These are phyloP conservation scores for Ulota crispa DNA, from an alignment of 225 moss, liverwort and hornwort genomes.

Conservation along the genomic window DNA sequence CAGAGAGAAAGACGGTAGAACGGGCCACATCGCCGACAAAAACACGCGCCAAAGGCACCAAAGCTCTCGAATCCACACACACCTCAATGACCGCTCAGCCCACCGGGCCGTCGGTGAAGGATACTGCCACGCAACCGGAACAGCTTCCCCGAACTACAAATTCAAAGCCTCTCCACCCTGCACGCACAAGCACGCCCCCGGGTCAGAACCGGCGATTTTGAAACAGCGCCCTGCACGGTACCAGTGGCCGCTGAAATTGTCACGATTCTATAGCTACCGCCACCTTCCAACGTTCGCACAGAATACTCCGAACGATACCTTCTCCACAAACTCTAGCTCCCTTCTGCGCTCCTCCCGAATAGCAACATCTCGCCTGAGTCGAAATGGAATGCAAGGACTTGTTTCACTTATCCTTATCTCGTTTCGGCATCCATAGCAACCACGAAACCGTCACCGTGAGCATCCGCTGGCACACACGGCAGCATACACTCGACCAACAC, in stretches of 20 bases:
- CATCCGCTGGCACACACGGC: conserved; percentile 13
- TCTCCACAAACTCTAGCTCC: conserved; percentile 92
- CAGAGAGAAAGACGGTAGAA: not conserved
- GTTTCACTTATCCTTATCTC: conserved; percentile 29
- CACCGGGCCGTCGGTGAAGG: conserved; percentile 53
- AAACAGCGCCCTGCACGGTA: not conserved
- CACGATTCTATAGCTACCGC: not conserved
- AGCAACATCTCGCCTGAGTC: conserved; percentile 75
- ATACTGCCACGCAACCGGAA: conserved; percentile 21
- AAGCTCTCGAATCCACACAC: not conserved
- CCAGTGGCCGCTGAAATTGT: not conserved
- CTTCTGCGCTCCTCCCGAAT: conserved; percentile 85
- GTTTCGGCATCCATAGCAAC: conserved; percentile 12
- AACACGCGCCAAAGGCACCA: too few relatives aligned
- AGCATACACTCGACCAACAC: not conserved
- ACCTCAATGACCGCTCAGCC: conserved; percentile 63
- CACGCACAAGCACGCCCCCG: not conserved
- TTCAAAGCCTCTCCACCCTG: conserved; percentile 79
- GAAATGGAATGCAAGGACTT: conserved; percentile 38
- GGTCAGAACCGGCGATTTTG: not conserved
- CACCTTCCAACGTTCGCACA: not conserved
- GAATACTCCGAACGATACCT: conserved; percentile 52
- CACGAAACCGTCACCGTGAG: conserved; percentile 29
- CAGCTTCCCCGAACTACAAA: conserved; percentile 44
- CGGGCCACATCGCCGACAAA: not conserved